Percentiles rank a stretch among this genome's conserved stretches.
Conservation (phyloP, 805 yeast species). For the Sugiyamaella boreocaroliniensis region DNA sequence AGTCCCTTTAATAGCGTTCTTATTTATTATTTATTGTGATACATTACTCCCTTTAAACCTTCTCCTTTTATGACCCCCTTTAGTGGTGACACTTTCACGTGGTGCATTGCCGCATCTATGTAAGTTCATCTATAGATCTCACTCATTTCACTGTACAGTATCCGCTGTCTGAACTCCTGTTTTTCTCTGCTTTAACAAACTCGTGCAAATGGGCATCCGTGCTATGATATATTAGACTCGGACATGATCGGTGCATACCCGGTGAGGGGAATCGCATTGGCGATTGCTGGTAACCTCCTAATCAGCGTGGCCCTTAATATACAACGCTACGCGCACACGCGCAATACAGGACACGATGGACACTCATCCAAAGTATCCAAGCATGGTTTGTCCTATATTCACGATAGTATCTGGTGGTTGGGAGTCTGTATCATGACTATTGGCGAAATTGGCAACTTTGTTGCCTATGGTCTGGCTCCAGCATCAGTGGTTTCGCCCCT, state of each 20-base stretch:
- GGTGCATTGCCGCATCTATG: too few species aligned
- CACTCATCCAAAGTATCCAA: constrained; percentile 5
- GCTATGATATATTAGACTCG: neutral
- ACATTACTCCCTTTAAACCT: neutral
- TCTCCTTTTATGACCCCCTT: too few species aligned
- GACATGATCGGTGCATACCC: constrained; percentile 12
- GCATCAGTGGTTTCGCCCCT: constrained; percentile 43
- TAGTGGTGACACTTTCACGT: too few species aligned
- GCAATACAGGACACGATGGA: constrained; percentile 3
- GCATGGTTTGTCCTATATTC: constrained; percentile 16
- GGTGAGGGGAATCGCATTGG: constrained; percentile 30
- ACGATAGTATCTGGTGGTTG: constrained; percentile 34
- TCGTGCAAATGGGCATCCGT: too few species aligned
- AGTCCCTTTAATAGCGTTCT: too few species aligned
- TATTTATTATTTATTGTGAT: too few species aligned
- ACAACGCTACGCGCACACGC: constrained; percentile 36
- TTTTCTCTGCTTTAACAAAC: too few species aligned
- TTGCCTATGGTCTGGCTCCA: constrained; percentile 45
- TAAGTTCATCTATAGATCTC: too few species aligned
- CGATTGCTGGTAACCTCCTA: constrained; percentile 35
- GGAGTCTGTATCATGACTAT: constrained; percentile 38
- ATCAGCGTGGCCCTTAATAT: constrained; percentile 36
- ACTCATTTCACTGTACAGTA: too few species aligned
- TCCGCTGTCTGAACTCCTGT: too few species aligned
- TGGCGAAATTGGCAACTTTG: constrained; percentile 43